phyloP scores from a whole-genome alignment of 139 green algal species.

The Coelastrella sp. region DNA sequence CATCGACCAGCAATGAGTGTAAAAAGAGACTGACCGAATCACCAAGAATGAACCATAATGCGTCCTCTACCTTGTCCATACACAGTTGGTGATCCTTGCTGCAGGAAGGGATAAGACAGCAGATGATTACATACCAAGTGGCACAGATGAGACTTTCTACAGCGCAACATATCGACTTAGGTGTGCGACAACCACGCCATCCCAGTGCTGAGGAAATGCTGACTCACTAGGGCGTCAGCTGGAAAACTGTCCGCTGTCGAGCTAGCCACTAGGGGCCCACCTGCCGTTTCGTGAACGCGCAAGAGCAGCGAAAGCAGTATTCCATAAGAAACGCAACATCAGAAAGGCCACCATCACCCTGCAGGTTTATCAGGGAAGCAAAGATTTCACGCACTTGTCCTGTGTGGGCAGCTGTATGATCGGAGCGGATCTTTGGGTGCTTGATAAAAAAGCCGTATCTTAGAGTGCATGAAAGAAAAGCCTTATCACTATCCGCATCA shows the following conservation, averaged over 20 bases:
- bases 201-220: no score
- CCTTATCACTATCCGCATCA: no score
- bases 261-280: not conserved
- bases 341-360: conserved; percentile 25
- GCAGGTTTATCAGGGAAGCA: no score
- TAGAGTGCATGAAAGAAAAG: no score
- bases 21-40: conserved; percentile 20
- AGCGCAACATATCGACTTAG: not conserved
- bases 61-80: conserved; percentile 47
- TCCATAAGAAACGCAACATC: conserved; percentile 39
- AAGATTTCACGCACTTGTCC: no score
- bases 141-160: not conserved
- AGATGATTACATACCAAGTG: no score
- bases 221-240: no score
- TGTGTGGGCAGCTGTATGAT: no score
- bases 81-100: conserved; percentile 24
- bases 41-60: conserved; percentile 27
- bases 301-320: not conserved
- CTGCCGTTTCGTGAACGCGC: not conserved
- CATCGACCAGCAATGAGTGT: not conserved
- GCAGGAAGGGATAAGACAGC: not conserved
- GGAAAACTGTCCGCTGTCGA: not conserved
- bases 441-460: no score
- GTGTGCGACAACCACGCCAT: no score
- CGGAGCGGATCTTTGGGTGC: no score